Evolutionary conservation across 306 rosid species (phyloP).

Genomic region (Sesbania bispinosa): DNA sequence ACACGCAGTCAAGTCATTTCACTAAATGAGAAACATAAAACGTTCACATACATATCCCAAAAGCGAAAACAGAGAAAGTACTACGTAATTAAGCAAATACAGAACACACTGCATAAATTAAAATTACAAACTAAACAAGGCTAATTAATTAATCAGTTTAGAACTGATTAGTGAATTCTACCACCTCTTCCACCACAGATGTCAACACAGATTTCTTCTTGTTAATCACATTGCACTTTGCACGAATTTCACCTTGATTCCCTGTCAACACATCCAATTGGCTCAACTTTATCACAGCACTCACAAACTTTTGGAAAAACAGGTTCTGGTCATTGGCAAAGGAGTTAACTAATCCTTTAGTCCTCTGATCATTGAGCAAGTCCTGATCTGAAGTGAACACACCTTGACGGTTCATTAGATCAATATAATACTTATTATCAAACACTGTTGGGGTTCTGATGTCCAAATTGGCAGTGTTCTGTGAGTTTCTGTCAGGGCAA

Average conservation of each 20-base stretch:
- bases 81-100: too few species aligned
- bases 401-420: conserved; percentile 46
- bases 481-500: not conserved
- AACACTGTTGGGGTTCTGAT: conserved; percentile 35
- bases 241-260: conserved; percentile 39
- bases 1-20: too few species aligned
- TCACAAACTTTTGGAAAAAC: conserved; percentile 39
- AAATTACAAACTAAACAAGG: too few species aligned
- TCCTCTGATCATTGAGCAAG: conserved; percentile 15
- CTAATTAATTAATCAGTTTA: too few species aligned
- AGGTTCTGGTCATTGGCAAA: conserved; percentile 34
- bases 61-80: too few species aligned
- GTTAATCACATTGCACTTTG: not conserved
- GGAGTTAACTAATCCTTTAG: conserved; percentile 30
- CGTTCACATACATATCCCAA: too few species aligned
- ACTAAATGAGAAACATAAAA: too few species aligned
- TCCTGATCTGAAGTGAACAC: conserved; percentile 50
- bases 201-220: not conserved
- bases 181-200: not conserved
- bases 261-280: conserved; percentile 46
- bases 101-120: too few species aligned
- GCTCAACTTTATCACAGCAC: conserved; percentile 38
- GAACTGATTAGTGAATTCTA: not conserved
- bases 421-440: conserved; percentile 44
- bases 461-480: conserved; percentile 30